Evolutionary conservation across 441 rosid species (phyloP), one percentile per base, ranked within the genome.

Genomic region (Manihot esculenta): DNA sequence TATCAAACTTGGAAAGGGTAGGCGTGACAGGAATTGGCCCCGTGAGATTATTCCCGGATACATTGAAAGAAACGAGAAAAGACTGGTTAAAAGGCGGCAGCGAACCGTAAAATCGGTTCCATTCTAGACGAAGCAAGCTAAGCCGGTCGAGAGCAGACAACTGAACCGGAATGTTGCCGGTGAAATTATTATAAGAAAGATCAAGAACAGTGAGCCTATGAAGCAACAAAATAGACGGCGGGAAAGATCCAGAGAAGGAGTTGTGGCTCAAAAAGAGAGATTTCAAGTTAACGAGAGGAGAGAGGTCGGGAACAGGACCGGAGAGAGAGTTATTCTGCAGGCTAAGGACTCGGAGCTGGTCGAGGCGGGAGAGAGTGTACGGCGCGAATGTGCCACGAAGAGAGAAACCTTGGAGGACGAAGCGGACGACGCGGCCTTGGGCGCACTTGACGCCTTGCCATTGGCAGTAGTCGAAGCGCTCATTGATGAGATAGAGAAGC

Each of bases 401-500:
- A 27, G 83, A 84, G 67, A 66, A 75, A 35, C 81, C 71, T 11
- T 72, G 80, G 42, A 89, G 86, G 35, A 77, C 57, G 77, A 86
- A 70, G 47, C 93, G 87, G 54, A 89, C 88, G 38, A 93, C 93
- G 2, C 97, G 91, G 71, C 93, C 90, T 57, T 89, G 93, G 33
- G 74, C 74, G 70, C 98, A 93, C 33, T 84, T 83, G 47, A 88
- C 91, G 64, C 98, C 98, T n/a, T 69, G 94, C 97, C 98, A 93
- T 72, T 88, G 94, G 61, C 98, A 93, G 82, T 81, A 91, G 71
- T 91, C 97, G 89, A 84, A 91, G 66, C 85, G 91, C 82, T 88
- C 94, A 69, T 84, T 86, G 77, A 87, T 89, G 13, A 76, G 72
- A 87, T 77, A 93, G 64, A 83, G 79, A 50, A 93, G 96, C 64